These are phyloP conservation scores for Zygnema cylindricum DNA, from an alignment of 139 green algal species.

Conservation along the genomic window DNA sequence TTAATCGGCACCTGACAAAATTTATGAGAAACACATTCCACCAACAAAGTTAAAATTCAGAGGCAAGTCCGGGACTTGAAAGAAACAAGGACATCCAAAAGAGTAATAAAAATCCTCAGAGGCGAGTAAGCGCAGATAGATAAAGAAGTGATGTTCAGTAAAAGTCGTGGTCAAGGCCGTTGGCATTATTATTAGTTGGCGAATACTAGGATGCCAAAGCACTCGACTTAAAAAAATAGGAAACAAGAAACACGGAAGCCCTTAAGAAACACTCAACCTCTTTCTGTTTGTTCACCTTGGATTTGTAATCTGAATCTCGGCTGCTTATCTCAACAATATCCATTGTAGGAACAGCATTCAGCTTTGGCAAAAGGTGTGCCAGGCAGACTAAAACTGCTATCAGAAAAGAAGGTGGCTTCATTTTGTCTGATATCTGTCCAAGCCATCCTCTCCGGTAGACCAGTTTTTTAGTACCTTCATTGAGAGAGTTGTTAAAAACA, in stretches of 20 bases:
- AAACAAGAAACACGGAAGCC: not conserved
- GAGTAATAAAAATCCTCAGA: too few relatives aligned
- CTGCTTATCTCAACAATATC: conserved; percentile 24
- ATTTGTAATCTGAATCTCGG: conserved; percentile 39
- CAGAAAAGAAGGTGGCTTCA: conserved; percentile 42
- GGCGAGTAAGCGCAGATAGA: too few relatives aligned
- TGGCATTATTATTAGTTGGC: not conserved
- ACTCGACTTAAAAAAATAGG: not conserved
- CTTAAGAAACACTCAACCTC: too few relatives aligned
- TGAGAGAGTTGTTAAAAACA: too few relatives aligned
- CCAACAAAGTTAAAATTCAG: not conserved
- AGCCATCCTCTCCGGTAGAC: too few relatives aligned
- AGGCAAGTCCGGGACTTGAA: not conserved
- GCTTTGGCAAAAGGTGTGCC: conserved; percentile 19
- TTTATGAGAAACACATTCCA: not conserved
- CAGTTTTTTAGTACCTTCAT: too few relatives aligned
- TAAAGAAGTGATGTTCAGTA: too few relatives aligned
- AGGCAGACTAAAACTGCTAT: conserved; percentile 2
- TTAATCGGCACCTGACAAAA: not conserved
- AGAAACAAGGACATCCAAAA: not conserved
- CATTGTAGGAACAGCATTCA: conserved; percentile 33
- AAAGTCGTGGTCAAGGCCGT: not conserved
- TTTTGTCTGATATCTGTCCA: conserved; percentile 48
- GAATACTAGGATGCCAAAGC: not conserved
- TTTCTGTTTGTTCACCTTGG: conserved; percentile 26